These are phyloP conservation scores for Tremella mesenterica DNA, from an alignment of 768 basidiomycete species.

Conservation along the genomic window DNA sequence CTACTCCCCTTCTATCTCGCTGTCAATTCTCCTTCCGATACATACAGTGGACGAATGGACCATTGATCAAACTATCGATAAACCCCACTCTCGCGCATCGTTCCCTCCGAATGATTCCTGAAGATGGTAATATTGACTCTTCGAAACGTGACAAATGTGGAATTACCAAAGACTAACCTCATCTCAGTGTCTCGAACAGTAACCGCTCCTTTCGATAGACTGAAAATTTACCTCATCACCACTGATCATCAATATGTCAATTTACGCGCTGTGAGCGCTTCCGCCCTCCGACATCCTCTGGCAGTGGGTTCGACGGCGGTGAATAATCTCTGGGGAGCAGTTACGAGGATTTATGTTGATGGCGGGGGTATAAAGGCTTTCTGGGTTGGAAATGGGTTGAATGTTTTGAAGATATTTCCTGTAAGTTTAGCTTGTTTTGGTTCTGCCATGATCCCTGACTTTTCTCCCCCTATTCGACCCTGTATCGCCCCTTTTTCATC, in stretches of 20 bases:
- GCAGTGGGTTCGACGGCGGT: slow-evolving; percentile 37
- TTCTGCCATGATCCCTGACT: neutral
- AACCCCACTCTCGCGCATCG: neutral
- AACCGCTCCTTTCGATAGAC: slow-evolving; percentile 92
- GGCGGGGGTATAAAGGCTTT: slow-evolving; percentile 75
- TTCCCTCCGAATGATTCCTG: too few relatives aligned
- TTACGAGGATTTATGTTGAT: slow-evolving; percentile 74
- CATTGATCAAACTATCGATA: too few relatives aligned
- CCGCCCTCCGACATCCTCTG: slow-evolving; percentile 38
- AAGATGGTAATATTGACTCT: too few relatives aligned
- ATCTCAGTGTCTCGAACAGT: slow-evolving; percentile 92
- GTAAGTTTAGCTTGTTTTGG: slow-evolving; percentile 26
- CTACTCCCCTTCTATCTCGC: too few relatives aligned
- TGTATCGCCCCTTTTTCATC: neutral
- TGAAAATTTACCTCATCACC: slow-evolving; percentile 94
- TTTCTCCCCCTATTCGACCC: neutral
- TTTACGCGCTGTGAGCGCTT: neutral
- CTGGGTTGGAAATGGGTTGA: slow-evolving; percentile 90
- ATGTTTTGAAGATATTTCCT: slow-evolving; percentile 89
- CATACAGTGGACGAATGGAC: too few relatives aligned
- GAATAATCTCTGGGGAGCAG: slow-evolving; percentile 57
- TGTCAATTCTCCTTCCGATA: too few relatives aligned
- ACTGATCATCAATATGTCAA: slow-evolving; percentile 12
- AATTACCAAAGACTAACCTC: too few relatives aligned
- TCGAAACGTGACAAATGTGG: too few relatives aligned